Evolutionary conservation across 2,329 filamentous ascomycete species (phyloP).

Genomic region (Tolypocladium tropicale): DNA sequence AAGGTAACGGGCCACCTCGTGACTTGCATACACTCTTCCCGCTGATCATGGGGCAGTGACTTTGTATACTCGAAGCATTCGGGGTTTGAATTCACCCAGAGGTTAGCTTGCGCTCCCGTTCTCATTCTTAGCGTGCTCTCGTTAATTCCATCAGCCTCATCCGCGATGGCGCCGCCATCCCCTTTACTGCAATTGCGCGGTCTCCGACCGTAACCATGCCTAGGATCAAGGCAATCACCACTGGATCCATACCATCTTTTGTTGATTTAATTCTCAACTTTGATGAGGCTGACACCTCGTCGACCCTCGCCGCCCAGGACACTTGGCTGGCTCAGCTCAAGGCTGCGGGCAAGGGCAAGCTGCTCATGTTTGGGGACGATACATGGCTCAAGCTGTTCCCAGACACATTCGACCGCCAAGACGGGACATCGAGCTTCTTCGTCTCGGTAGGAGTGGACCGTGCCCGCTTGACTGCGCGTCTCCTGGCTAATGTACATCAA

Average conservation of each 20-base stretch:
- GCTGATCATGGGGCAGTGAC: slow-evolving; percentile 48
- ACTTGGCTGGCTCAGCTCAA: slow-evolving; percentile 95
- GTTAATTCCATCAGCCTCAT: slow-evolving; percentile 55
- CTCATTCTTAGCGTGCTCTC: not conserved
- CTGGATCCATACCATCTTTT: slow-evolving; percentile 95
- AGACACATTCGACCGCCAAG: slow-evolving; percentile 70
- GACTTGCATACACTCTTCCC: not conserved
- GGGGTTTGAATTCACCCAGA: slow-evolving; percentile 81
- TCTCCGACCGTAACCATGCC: slow-evolving; percentile 98
- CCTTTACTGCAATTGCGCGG: slow-evolving; percentile 92
- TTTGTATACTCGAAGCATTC: slow-evolving; percentile 80
- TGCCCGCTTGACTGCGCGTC: not conserved
- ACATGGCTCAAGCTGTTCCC: slow-evolving; percentile 98
- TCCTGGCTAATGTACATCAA: slow-evolving; percentile 22
- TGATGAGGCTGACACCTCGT: slow-evolving; percentile 85
- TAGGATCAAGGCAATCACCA: slow-evolving; percentile 91
- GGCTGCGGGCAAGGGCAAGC: slow-evolving; percentile 56
- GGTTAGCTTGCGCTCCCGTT: slow-evolving; percentile 36
- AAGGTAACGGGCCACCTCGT: slow-evolving; percentile 43
- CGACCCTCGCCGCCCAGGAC: slow-evolving; percentile 78
- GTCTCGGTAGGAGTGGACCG: slow-evolving; percentile 65
- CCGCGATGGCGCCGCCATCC: slow-evolving; percentile 69
- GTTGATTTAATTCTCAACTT: slow-evolving; percentile 95
- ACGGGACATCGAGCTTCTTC: slow-evolving; percentile 96
- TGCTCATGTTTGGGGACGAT: slow-evolving; percentile 95